Base-by-base conservation (phyloP, 2,329 filamentous ascomycete genomes). In the Fusarium chlamydosporum region DNA sequence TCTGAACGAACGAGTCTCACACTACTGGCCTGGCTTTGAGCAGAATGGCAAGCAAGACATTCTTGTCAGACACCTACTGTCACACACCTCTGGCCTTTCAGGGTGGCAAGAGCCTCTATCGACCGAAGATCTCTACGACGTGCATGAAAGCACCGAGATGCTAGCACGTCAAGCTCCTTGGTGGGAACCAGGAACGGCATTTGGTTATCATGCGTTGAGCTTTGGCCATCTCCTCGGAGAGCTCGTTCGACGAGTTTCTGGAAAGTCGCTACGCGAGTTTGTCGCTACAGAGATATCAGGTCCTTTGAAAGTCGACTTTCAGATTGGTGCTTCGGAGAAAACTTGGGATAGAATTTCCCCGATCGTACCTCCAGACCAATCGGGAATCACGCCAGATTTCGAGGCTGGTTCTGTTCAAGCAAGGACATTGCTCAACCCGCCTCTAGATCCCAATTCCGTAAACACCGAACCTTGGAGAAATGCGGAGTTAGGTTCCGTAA, bases 11-110 rank as follows among this genome's bases (percentile, higher is more conserved):
- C 56, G 56, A 1, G 45, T 71, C 3, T 43, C 56, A 6, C 51
- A 62, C 6, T 71, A 68, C 34, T 71, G 64, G 68, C 68, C 68
- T 0, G 68, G 59, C 4, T 71, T 71, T 10, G 67, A 27, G 1
- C 46, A 45, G 7, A 61, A 71, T 4, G 61, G 60, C 8, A 71
- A 71, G 7, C 56, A 63, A 2, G 37, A 29, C 3, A 43, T 54
- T n/a, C 63, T 70, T 1, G 31, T 71, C 0, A 56, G 31, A 3
- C 33, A 59, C 5, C 12, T 56, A 0, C 42, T 71, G 1, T 50
- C 64, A 0, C 68, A 71, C 1, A 34, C 67, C 0, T 67, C 64
- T 3, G 68, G 68, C 3, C 48, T 71, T 2, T 56, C 64, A 0
- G 59, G 56, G 0, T 62, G 59, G 59, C 40, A 34, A 13, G 34